Percentiles rank a stretch among this genome's conserved stretches.
Conservation (phyloP, 192 early-diverging fungal genomes). For the Lobosporangium transversale region DNA sequence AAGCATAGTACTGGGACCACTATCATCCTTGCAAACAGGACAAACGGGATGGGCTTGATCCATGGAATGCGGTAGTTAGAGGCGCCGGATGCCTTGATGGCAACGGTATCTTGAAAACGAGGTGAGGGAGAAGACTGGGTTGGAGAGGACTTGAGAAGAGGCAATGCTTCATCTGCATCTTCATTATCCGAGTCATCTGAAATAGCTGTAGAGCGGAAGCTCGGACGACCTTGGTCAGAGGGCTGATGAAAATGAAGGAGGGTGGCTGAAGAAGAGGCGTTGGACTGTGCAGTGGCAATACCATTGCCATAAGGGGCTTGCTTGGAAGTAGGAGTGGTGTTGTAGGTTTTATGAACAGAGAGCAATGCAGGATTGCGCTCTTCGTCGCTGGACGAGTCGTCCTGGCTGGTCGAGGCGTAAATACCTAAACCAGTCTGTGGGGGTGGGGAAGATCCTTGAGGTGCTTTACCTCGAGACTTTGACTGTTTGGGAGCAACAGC, state of each 20-base stretch:
- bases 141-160: constrained; percentile 2
- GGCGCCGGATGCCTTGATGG: not conserved
- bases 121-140: not conserved
- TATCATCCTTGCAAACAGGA: constrained; percentile 27
- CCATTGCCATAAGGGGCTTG: constrained; percentile 21
- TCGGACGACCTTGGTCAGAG: not conserved
- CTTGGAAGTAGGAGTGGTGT: not conserved
- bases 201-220: not conserved
- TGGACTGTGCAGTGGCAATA: constrained; percentile 14
- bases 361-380: not conserved
- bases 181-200: constrained; percentile 17
- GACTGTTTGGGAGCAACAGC: constrained; percentile 1
- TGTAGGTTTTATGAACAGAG: not conserved
- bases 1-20: constrained; percentile 29
- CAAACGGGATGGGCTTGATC: constrained; percentile 28
- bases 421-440: constrained; percentile 22
- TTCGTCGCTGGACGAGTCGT: constrained; percentile 22
- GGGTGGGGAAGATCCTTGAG: not conserved
- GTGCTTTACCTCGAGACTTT: not conserved
- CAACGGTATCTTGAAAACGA: not conserved
- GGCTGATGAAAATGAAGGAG: constrained; percentile 28
- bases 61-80: constrained; percentile 14
- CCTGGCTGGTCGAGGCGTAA: constrained; percentile 3
- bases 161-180: constrained; percentile 2
- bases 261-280: constrained; percentile 40